Evolutionary conservation across 495 filamentous ascomycete genomes (phyloP).

Genomic region (Podospora fimiseda): DNA sequence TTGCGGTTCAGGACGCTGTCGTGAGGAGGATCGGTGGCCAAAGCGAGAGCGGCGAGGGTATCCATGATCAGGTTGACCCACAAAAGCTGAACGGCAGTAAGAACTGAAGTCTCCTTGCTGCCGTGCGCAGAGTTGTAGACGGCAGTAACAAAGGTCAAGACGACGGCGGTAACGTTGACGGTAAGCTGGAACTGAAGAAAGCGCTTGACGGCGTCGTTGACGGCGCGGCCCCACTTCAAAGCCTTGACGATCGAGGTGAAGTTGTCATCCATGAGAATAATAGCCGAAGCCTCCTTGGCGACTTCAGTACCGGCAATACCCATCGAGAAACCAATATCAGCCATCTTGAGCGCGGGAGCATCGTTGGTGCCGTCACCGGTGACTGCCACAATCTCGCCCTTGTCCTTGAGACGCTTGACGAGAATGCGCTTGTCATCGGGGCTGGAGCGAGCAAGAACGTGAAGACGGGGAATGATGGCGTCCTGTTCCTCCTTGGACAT

Average conservation of each 20-base stretch:
- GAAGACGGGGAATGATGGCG: constrained; percentile 63
- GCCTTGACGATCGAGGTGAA: constrained; percentile 83
- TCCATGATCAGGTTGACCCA: constrained; percentile 97
- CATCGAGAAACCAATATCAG: constrained; percentile 91
- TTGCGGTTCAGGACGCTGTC: constrained; percentile 74
- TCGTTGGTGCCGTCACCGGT: constrained; percentile 91
- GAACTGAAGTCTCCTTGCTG: constrained; percentile 57
- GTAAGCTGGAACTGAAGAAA: constrained; percentile 91
- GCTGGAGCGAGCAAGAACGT: constrained; percentile 79
- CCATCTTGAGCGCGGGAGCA: constrained; percentile 75
- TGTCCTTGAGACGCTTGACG: constrained; percentile 64
- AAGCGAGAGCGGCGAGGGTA: constrained; percentile 77
- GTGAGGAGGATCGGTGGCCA: constrained; percentile 79
- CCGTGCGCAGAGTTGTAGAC: constrained; percentile 47
- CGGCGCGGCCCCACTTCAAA: constrained; percentile 82
- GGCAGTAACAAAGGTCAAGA: constrained; percentile 76
- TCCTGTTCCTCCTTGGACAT: constrained; percentile 66
- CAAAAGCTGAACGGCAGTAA: constrained; percentile 79
- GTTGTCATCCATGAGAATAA: constrained; percentile 89
- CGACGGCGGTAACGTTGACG: constrained; percentile 82
- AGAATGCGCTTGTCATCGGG: constrained; percentile 84
- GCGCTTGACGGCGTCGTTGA: constrained; percentile 86
- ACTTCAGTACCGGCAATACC: constrained; percentile 86
- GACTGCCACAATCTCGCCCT: constrained; percentile 76
- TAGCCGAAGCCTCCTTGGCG: constrained; percentile 88